These are phyloP conservation scores for Aspergillus bertholletiae DNA, from an alignment of 495 filamentous ascomycete species.

Conservation along the genomic window DNA sequence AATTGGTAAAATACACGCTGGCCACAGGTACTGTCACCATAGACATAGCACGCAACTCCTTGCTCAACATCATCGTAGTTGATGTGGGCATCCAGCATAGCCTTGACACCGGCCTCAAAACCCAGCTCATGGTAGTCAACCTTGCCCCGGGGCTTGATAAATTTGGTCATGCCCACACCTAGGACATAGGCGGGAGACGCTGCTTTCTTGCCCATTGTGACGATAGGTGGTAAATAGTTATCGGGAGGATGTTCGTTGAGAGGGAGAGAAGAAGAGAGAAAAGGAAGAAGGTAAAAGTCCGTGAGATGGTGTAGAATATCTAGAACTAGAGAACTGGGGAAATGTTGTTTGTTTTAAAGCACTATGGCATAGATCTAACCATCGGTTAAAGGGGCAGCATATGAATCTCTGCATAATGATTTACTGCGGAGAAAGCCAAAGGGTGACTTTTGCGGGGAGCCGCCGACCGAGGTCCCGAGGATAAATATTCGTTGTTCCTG, in stretches of 20 bases:
- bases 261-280: not conserved
- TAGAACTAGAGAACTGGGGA: not conserved
- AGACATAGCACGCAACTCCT: constrained; percentile 96
- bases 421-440: not conserved
- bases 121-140: constrained; percentile 67
- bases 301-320: not conserved
- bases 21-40: constrained; percentile 90
- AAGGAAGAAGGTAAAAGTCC: not conserved
- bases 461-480: constrained; percentile 27
- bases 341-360: not conserved
- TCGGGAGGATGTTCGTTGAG: not conserved
- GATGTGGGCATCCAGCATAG: constrained; percentile 91
- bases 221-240: not conserved
- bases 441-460: constrained; percentile 15
- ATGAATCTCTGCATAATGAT: not conserved
- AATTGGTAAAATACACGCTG: constrained; percentile 99
- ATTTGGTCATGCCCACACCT: constrained; percentile 97
- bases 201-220: constrained; percentile 49
- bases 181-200: constrained; percentile 73
- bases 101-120: constrained; percentile 93
- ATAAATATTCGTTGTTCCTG: constrained; percentile 4
- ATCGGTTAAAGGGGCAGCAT: not conserved
- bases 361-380: not conserved
- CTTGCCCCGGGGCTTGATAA: constrained; percentile 95
- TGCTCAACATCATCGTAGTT: constrained; percentile 96